phyloP scores from a whole-genome alignment of 352 stramenopile genomes.

The Phytophthora pistaciae region DNA sequence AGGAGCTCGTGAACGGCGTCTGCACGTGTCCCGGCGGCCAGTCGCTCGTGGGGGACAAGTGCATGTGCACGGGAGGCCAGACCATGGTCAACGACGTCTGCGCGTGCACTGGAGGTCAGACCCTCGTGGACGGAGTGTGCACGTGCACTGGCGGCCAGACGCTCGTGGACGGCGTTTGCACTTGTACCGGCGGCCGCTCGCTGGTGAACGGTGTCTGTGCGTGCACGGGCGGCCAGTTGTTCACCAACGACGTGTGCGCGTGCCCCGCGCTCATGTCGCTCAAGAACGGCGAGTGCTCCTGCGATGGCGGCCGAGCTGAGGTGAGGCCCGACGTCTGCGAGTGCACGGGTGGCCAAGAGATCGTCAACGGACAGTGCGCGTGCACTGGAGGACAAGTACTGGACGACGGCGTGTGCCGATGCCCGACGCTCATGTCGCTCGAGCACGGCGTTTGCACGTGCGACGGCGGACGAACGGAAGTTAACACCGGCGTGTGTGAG shows the following conservation, averaged over 20 bases:
- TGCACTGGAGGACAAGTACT: not conserved
- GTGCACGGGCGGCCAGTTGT: not conserved
- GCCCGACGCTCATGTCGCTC: not conserved
- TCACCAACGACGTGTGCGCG: not conserved
- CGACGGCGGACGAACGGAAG: not conserved
- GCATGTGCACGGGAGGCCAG: not conserved
- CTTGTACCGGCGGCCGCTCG: not conserved
- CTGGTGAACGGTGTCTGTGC: conserved; percentile 7
- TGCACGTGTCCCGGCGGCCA: conserved; percentile 9
- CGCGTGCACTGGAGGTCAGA: not conserved
- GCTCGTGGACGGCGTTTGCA: not conserved
- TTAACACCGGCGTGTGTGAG: not conserved
- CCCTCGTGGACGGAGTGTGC: conserved; percentile 3
- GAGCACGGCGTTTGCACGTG: not conserved
- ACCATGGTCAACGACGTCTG: not conserved
- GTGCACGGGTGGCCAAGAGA: not conserved
- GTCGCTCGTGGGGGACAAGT: not conserved
- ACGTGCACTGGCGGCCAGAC: not conserved
- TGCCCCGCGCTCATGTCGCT: not conserved
- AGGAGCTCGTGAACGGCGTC: conserved; percentile 1
- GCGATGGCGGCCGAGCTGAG: not conserved
- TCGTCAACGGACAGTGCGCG: not conserved
- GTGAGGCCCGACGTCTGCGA: not conserved
- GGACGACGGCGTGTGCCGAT: not conserved
- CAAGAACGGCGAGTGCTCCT: not conserved